Evolutionary conservation across 345 rosid genomes (phyloP), one percentile per base, ranked within the genome.

Genomic region (Leavenworthia alabamica): DNA sequence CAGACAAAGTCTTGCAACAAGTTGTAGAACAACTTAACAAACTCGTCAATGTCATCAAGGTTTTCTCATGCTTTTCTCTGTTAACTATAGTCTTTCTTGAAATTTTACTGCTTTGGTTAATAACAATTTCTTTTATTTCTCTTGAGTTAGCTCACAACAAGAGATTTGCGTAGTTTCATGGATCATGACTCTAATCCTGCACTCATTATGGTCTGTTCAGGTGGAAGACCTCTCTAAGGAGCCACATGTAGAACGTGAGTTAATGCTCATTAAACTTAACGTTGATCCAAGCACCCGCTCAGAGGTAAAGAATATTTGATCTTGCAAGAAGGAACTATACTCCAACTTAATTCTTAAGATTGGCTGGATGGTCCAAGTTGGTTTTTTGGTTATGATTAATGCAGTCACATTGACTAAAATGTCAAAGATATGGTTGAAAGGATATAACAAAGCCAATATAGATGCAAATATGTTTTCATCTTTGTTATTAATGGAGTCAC

Each of bases 11-110:
- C 48, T 76, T 93, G 63, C 88, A 75, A 31, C 99, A 93, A 81
- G 94, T 93, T 19, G 85, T 81, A 7, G 99, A 89, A 76, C 99
- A 93, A 77, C 93, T 93, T 70, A 86, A 86, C 81, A 89, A 89
- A 76, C 97, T 93, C 44, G 97, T 93, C 56, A 85, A 89, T 75
- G 99, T 93, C 74, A 69, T 85, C 57, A 84, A 92, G 96, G 98
- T 92, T 63, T 42, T 33, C 4, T 33, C 4, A 32, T 2, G 5
- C 26, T 57, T 13, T 44, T 58, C 43, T 50, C 23, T 19, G 9
- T 16, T 15, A 17, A 16, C 7, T 33, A 10, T 12, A 39, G 16
- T 23, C 44, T 43, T 41, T 22, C 32, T 28, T 51, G 10, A 20
- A 10, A 20, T 15, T 15, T 12, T 19, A 44, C 62, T 41, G 28